Base-by-base conservation (phyloP, 768 basidiomycete genomes). In the Asterophora parasitica region DNA sequence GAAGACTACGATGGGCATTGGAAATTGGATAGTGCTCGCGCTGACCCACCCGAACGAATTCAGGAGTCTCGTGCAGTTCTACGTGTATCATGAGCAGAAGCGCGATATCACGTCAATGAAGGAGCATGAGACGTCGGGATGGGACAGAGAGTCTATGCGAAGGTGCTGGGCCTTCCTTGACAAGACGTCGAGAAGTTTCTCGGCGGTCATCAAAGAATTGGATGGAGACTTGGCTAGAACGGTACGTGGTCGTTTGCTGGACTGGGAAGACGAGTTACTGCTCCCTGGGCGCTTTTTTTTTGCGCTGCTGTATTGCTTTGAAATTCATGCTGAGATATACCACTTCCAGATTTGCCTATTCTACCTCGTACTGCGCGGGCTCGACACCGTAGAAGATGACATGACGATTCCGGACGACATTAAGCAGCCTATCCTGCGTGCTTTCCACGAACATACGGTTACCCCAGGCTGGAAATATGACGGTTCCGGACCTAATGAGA, bases 301-400 rank as follows among this genome's bases (percentile, higher is more conserved):
- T 23, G n/a, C n/a, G n/a, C n/a, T n/a, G 23, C 23, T 23, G 23
- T 23, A 6, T 3, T 23, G 23, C 23, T 23, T 3, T 48, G 4
- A 30, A 15, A n/a, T 10, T 8, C 3, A 13, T 46, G 37, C 31
- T 50, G 11, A 50, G 23, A 20, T 4, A 7, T 15, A 17, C 30
- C 44, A 8, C 12, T 34, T 39, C 12, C 53, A 96, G 95, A 84
- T 97, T 54, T 92, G 89, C 64, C 67, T 98, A 50, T 98, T 96
- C 67, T 99, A 98, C 67, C 80, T 99, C 35, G 88, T 94, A 4
- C 77, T 99, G 5, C 82, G 95, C 16, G 96, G 83, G 4, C 73
- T 97, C n/a, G 95, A 99, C 65, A 99, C 95, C 4, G 81, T 99
- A 53, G 95, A 98, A 65, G 95, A 99, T 65, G 95, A 99, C 70